A percentile compares a stretch with the other conserved stretches of the same genome.
Conservation (phyloP, 1,284 basidiomycete species). For the Singerocomus inundabilis region DNA sequence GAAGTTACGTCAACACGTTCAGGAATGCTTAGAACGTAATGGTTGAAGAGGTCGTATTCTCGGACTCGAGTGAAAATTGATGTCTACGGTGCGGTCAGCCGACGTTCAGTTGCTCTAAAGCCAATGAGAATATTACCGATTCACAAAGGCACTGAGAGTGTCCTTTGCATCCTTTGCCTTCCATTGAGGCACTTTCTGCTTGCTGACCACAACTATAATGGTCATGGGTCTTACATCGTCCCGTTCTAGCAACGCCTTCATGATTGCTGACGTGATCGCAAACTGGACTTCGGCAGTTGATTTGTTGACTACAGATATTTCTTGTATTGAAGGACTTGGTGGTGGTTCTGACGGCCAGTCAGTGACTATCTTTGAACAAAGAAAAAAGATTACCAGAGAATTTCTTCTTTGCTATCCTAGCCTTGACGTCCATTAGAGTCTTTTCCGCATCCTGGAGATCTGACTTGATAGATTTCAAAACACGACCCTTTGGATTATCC, state of each 20-base stretch:
- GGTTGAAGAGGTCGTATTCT: constrained; percentile 5
- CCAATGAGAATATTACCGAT: constrained; percentile 11
- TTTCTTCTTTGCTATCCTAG: constrained; percentile 21
- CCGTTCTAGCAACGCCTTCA: constrained; percentile 13
- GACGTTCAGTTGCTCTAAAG: background rate
- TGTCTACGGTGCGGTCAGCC: constrained; percentile 16
- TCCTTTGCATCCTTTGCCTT: constrained; percentile 7
- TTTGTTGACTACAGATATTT: constrained; percentile 8
- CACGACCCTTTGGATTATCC: background rate
- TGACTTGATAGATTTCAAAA: constrained; percentile 8
- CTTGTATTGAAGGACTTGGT: background rate
- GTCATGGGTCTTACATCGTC: constrained; percentile 21
- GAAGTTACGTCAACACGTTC: background rate
- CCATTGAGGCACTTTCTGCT: background rate
- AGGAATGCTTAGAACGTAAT: constrained; percentile 20
- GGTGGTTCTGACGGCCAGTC: constrained; percentile 16
- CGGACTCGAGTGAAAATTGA: background rate
- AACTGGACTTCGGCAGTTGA: constrained; percentile 4
- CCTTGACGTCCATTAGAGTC: constrained; percentile 8
- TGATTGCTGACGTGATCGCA: constrained; percentile 9
- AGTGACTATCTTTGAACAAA: background rate
- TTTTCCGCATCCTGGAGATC: constrained; percentile 23
- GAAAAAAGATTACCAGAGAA: constrained; percentile 18
- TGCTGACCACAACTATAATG: constrained; percentile 13
- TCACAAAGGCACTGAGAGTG: constrained; percentile 4